Evolutionary conservation across 257 asterid species (phyloP).

Genomic region (Hygrophila difformis): DNA sequence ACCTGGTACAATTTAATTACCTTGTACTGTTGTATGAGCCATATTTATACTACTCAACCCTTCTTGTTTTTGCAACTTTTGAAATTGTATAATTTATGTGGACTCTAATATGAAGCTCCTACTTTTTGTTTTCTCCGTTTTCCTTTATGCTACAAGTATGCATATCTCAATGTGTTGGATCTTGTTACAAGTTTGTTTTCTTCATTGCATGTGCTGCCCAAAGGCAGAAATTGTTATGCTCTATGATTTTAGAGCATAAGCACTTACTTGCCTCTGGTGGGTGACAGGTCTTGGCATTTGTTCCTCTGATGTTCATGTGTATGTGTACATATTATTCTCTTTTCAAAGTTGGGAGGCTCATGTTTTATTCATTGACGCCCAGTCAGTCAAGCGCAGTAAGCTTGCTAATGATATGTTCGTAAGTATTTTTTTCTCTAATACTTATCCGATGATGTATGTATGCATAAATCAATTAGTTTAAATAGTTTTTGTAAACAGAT

Average conservation of each 20-base stretch:
- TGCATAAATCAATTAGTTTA: slow-evolving; percentile 2
- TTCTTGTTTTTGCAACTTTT: background rate
- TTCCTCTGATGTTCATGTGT: slow-evolving; percentile 96
- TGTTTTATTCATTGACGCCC: slow-evolving; percentile 95
- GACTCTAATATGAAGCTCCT: slow-evolving; percentile 2
- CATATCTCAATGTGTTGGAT: background rate
- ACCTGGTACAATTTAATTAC: background rate
- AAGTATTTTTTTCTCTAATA: slow-evolving; percentile 25
- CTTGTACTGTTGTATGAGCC: background rate
- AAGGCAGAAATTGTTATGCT: too few species aligned
- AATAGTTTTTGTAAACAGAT: slow-evolving; percentile 3
- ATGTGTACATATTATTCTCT: slow-evolving; percentile 89
- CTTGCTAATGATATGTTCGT: slow-evolving; percentile 99
- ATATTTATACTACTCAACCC: too few species aligned
- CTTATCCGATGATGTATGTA: too few species aligned
- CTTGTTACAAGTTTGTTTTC: background rate
- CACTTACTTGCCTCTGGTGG: slow-evolving; percentile 17
- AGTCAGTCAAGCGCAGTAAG: slow-evolving; percentile 91
- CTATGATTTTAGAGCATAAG: background rate
- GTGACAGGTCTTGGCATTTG: slow-evolving; percentile 77
- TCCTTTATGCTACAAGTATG: slow-evolving; percentile 1
- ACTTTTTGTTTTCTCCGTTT: too few species aligned
- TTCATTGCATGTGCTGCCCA: background rate
- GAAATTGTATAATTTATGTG: background rate
- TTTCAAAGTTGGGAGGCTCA: slow-evolving; percentile 89